Evolutionary conservation across 1,284 basidiomycete species (phyloP).

Genomic region (Melampsora allii-populina): DNA sequence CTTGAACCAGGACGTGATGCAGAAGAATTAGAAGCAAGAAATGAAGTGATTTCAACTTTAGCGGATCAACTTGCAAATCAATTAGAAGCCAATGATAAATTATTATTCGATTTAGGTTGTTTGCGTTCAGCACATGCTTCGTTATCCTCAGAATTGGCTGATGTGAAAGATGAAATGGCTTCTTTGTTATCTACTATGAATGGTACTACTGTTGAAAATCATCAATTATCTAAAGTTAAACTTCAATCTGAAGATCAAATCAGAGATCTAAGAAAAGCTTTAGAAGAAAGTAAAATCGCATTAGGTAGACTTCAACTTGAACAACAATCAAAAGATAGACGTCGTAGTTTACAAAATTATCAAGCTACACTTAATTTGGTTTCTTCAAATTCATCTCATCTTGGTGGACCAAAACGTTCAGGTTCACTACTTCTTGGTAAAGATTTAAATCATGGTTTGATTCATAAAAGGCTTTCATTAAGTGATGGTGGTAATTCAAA

Average conservation of each 20-base stretch:
- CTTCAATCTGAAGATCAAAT: constrained; percentile 10
- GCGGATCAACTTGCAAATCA: constrained; percentile 25
- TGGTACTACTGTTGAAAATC: not conserved
- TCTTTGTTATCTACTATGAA: not conserved
- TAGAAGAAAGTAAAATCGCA: constrained; percentile 29
- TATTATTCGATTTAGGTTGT: constrained; percentile 24
- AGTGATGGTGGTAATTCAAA: too few relatives aligned
- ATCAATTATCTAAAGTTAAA: not conserved
- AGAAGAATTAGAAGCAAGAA: constrained; percentile 37
- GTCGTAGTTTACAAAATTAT: constrained; percentile 23
- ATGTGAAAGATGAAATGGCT: constrained; percentile 33
- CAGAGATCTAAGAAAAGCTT: constrained; percentile 14
- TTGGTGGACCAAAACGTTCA: not conserved
- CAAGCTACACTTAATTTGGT: not conserved
- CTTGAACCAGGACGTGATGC: constrained; percentile 15
- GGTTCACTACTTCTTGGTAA: not conserved
- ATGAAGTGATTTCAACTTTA: constrained; percentile 34
- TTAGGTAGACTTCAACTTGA: constrained; percentile 22
- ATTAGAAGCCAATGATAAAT: constrained; percentile 37
- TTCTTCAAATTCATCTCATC: not conserved
- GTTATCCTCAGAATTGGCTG: constrained; percentile 10
- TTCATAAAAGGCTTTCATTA: too few relatives aligned
- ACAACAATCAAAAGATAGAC: not conserved
- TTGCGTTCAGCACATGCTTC: constrained; percentile 34
- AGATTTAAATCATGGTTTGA: too few relatives aligned